Evolutionary conservation across 1,139 yeast genomes (phyloP), one percentile per base, ranked within the genome.

Genomic region (Yamadazyma taylorii): DNA sequence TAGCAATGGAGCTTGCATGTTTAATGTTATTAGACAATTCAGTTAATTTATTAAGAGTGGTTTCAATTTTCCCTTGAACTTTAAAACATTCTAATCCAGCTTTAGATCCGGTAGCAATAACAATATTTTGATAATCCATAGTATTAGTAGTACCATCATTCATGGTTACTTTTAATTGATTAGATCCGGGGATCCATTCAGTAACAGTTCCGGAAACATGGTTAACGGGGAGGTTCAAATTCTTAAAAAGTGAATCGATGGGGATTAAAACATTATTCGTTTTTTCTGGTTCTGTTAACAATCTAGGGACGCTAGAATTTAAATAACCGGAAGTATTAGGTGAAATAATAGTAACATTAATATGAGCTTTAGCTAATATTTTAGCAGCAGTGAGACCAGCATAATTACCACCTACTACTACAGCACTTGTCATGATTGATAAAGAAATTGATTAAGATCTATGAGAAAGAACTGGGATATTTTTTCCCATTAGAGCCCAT

Each of bases 391-490:
- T 41, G 6, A 40, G 11, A 8, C 58, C 72, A 6, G 67, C 66
- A 38, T 44, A 63, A 4, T 66, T 64, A 3, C 62, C 68, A 9
- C 73, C 73, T 22, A 66, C 50, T n/a, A 67, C 56, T 3, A 62
- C 59, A 12, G 65, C 45, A 17, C 42, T 22, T 14, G 26, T 24
- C 33, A 24, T 12, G 29, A 19, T 19, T 19, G 21, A 19, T 19
- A 19, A 19, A 6, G 8, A 19, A 19, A 19, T 19, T 5, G 21
- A n/a, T n/a, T n/a, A n/a, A n/a, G n/a, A n/a, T n/a, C n/a, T n/a
- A n/a, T n/a, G n/a, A n/a, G n/a, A n/a, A n/a, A n/a, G n/a, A n/a
- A n/a, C n/a, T n/a, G n/a, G n/a, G n/a, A n/a, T n/a, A n/a, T n/a
- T n/a, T n/a, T n/a, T n/a, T n/a, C n/a, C n/a, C n/a, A n/a, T n/a